Evolutionary conservation across 106 monocot species (phyloP), one percentile per base, ranked within the genome.

Genomic region (Vanilla planifolia): DNA sequence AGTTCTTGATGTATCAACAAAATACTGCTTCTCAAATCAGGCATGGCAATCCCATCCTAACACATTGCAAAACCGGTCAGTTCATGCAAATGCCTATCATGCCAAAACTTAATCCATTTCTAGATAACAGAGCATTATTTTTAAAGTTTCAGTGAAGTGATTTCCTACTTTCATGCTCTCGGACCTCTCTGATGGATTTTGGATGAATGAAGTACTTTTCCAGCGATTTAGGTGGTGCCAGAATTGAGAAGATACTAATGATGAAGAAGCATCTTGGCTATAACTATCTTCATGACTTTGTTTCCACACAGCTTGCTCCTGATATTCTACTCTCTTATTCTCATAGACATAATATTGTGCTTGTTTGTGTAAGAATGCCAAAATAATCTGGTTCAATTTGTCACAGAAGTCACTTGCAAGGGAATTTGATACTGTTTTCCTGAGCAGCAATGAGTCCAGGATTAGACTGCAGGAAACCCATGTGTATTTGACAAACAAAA

Each of bases 351-450:
- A 34, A 33, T 73, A 51, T 28, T 53, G 75, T 29, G 17, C 43
- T 86, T 68, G 77, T 67, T 64, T 73, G 29, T 58, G 66, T 48
- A 78, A 39, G 32, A 81, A 48, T 32, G 80, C 67, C 60, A 66
- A 30, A 27, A 86, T 26, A 53, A 86, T 9, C 27, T 47, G 43
- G 40, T 86, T 77, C 81, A 86, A 78, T 51, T 69, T 81, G 30
- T 68, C 37, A 22, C 78, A 59, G 30, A 86, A 86, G 16, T 78
- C 74, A 46, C 86, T 72, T 3, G 64, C 55, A 55, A 85, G 85
- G 13, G 77, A 77, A 32, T 62, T 77, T 11, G 85, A 71, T 30
- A 86, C 86, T 40, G 52, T 74, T 68, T 59, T 81, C 55, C 86
- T 86, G 78, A 55, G 75, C 0, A 21, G 3, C 17, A 51, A 37